Conservation (phyloP, 495 filamentous ascomycete genomes). For the Neurospora sp. region DNA sequence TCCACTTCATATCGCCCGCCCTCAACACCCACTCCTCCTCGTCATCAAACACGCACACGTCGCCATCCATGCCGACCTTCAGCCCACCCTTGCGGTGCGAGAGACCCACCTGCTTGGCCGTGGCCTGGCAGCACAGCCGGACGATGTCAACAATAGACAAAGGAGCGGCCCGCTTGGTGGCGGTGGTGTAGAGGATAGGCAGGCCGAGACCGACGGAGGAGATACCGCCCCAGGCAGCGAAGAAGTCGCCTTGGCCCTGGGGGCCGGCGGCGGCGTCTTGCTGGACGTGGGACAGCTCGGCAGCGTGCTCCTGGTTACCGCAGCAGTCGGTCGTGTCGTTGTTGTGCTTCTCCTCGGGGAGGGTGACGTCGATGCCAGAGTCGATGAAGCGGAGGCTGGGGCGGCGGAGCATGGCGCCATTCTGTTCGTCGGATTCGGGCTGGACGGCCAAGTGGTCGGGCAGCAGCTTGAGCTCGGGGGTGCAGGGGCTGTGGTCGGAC, state of each 20-base stretch:
- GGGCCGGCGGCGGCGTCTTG: neutral
- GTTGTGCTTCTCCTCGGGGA: slow-evolving; percentile 9
- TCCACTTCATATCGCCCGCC: slow-evolving; percentile 68
- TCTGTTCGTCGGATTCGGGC: slow-evolving; percentile 6
- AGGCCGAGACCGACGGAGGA: slow-evolving; percentile 88
- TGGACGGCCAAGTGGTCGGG: slow-evolving; percentile 47
- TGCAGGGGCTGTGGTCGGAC: slow-evolving; percentile 96
- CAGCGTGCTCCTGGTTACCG: neutral
- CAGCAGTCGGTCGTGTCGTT: neutral
- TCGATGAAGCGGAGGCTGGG: slow-evolving; percentile 25
- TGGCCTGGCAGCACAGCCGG: slow-evolving; percentile 75
- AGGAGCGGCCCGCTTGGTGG: slow-evolving; percentile 44
- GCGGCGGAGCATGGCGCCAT: slow-evolving; percentile 15
- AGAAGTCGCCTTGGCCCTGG: slow-evolving; percentile 63
- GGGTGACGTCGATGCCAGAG: slow-evolving; percentile 37
- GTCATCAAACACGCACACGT: slow-evolving; percentile 89
- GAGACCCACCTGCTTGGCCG: slow-evolving; percentile 86
- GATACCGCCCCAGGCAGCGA: slow-evolving; percentile 93
- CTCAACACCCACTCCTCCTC: slow-evolving; percentile 63
- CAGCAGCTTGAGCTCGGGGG: slow-evolving; percentile 84
- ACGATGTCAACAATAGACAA: slow-evolving; percentile 64
- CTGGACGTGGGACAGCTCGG: neutral
- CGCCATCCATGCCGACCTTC: slow-evolving; percentile 77
- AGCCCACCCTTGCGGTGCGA: slow-evolving; percentile 73
- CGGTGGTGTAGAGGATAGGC: slow-evolving; percentile 81